Evolutionary conservation across 345 rosid genomes (phyloP), one percentile per base, ranked within the genome.

Genomic region (Citrus trifoliata): DNA sequence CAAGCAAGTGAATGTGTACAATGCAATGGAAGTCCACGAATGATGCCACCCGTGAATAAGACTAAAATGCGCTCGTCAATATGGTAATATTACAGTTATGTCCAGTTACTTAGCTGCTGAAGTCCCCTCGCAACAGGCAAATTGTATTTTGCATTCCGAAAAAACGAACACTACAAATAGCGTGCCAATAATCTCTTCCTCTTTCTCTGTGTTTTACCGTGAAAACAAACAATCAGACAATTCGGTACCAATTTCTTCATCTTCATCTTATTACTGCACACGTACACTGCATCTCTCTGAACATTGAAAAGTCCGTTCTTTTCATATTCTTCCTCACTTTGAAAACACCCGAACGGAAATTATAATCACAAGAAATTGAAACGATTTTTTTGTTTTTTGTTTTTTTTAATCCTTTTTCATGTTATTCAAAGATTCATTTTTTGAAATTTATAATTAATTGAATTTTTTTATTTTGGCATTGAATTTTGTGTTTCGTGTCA

Each of bases 61-160:
- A 72, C 89, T 1, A 77, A 60, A 81, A 79, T 74, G 48, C 84
- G 88, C 90, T 82, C 77, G 1, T 1, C 1, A 0, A 37, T 6
- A 73, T 28, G 19, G 0, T 25, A 5, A 40, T 64, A 59, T 66
- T 79, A 70, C 81, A 37, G 27, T 0, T 24, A 16, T 30, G 33
- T 61, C 62, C 53, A 2, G 6, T 83, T 69, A 5, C 87, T 79
- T 78, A 77, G 78, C 81, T 18, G 76, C 71, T 35, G 68, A 64
- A 78, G 82, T 73, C 55, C 66, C 83, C 85, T 75, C 72, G 21
- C 12, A 2, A 4, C 37, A 32, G 33, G 24, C 53, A 0, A 63
- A 63, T 46, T 24, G 46, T 6, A 33, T 32, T 27, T 53, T 46
- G 28, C 4, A 5, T 61, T 61, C 62, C n/a, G 66, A 24, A 37